Conservation (phyloP, 208 protist genomes). For the Paratrypanosoma confusum region DNA sequence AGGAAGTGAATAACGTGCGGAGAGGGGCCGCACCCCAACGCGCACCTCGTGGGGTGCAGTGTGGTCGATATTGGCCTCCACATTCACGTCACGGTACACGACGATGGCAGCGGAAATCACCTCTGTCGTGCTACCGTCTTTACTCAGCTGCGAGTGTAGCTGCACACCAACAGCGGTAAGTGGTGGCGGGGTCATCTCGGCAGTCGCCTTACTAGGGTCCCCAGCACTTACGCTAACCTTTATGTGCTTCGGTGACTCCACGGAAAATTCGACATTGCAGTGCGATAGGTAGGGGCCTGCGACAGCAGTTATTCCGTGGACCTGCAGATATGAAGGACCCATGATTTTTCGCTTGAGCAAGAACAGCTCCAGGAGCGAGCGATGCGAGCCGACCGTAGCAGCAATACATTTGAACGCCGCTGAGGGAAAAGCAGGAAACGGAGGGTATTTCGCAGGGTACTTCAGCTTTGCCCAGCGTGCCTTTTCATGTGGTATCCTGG, state of each 20-base stretch:
- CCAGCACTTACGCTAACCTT: no score
- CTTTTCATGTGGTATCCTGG: conserved; percentile 62
- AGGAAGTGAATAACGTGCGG: conserved; percentile 27
- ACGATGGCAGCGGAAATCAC: conserved; percentile 80
- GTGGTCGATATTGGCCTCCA: conserved; percentile 52
- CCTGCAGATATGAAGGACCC: conserved; percentile 87
- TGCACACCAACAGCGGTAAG: conserved; percentile 83
- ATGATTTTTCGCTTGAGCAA: conserved; percentile 89
- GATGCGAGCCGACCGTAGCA: conserved; percentile 72
- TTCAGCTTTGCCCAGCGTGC: conserved; percentile 82
- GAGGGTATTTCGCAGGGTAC: conserved; percentile 67
- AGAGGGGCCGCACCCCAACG: conserved; percentile 46
- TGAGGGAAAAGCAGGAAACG: conserved; percentile 15
- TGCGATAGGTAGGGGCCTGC: conserved; percentile 55
- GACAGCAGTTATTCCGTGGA: conserved; percentile 22
- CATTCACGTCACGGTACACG: conserved; percentile 62
- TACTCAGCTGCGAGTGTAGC: conserved; percentile 82
- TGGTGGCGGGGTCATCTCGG: conserved; percentile 55
- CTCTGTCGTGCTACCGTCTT: conserved; percentile 70
- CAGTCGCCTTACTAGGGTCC: no score
- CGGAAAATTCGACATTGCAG: conserved; percentile 69
- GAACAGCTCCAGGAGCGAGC: conserved; percentile 87
- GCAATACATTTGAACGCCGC: conserved; percentile 49
- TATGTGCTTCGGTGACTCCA: conserved; percentile 65
- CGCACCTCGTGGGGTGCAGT: conserved; percentile 28